Percentiles rank a stretch among this genome's conserved stretches.
phyloP scores from a whole-genome alignment of 2,329 filamentous ascomycete species.

The Fusarium sp. region DNA sequence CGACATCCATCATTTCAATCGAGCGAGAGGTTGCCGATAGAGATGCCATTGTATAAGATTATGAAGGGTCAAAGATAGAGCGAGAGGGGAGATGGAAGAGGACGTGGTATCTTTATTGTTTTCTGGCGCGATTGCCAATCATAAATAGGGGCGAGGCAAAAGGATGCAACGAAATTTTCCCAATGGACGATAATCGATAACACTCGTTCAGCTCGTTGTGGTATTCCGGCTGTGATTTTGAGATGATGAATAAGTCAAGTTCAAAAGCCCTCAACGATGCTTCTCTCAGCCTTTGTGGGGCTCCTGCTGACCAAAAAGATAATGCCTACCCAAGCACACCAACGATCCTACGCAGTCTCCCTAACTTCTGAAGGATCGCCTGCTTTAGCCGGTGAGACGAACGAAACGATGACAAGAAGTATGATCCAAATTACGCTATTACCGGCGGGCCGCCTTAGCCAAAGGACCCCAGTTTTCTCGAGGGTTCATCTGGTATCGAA shows the following conservation, averaged over 20 bases:
- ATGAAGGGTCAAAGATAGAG: not conserved
- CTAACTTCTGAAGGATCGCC: slow-evolving; percentile 16
- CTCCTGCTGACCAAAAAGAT: slow-evolving; percentile 35
- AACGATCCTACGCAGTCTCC: slow-evolving; percentile 19
- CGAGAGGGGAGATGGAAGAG: not conserved
- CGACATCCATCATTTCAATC: slow-evolving; percentile 10
- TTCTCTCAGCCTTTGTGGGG: slow-evolving; percentile 37
- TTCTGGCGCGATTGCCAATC: slow-evolving; percentile 28
- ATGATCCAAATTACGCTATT: slow-evolving; percentile 15
- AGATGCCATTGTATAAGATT: slow-evolving; percentile 24
- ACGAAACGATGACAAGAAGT: not conserved
- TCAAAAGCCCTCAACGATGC: slow-evolving; percentile 20
- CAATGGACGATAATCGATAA: not conserved
- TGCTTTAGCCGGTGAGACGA: slow-evolving; percentile 13
- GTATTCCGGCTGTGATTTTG: not conserved
- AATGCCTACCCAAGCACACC: slow-evolving; percentile 13
- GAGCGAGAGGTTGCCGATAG: not conserved
- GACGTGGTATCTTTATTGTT: slow-evolving; percentile 31
- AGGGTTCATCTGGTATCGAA: slow-evolving; percentile 92
- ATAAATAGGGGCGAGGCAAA: slow-evolving; percentile 9
- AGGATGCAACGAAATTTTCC: not conserved
- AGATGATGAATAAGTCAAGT: slow-evolving; percentile 23
- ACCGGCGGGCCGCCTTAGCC: slow-evolving; percentile 65
- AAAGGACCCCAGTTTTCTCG: slow-evolving; percentile 94
- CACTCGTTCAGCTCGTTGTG: not conserved